A percentile compares a stretch with the other conserved stretches of the same genome.
Conservation (phyloP, 148 eudicot species). For the Rhododendron simsii region DNA sequence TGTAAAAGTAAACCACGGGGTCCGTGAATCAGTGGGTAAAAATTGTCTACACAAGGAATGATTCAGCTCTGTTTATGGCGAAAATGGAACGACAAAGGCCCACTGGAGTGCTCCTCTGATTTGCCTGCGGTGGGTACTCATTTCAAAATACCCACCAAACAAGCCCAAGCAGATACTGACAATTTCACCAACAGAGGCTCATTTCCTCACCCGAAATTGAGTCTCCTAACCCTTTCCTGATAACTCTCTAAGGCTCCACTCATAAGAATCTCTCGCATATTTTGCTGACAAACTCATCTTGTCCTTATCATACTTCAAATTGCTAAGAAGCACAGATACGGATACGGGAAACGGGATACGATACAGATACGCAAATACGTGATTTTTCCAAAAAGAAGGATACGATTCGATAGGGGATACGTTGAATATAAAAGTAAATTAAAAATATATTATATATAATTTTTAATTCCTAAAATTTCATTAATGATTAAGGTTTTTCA, state of each 20-base stretch:
- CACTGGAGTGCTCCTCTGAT: not conserved
- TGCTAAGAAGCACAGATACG: too few species aligned
- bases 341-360: too few species aligned
- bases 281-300: not conserved
- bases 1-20: not conserved
- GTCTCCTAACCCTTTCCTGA: not conserved
- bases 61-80: not conserved
- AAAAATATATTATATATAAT: too few species aligned
- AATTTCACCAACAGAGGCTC: too few species aligned
- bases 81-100: not conserved
- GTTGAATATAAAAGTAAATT: too few species aligned
- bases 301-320: not conserved
- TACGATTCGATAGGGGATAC: too few species aligned
- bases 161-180: too few species aligned
- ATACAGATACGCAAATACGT: too few species aligned
- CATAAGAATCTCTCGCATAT: not conserved
- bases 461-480: too few species aligned
- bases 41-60: not conserved
- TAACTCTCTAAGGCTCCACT: not conserved
- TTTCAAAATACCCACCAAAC: not conserved
- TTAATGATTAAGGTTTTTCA: too few species aligned
- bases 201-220: not conserved
- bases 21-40: not conserved
- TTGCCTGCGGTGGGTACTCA: not conserved
- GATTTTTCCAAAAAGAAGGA: too few species aligned